phyloP scores from a whole-genome alignment of 2,329 filamentous ascomycete species.

The Stagonosporopsis vannaccii region DNA sequence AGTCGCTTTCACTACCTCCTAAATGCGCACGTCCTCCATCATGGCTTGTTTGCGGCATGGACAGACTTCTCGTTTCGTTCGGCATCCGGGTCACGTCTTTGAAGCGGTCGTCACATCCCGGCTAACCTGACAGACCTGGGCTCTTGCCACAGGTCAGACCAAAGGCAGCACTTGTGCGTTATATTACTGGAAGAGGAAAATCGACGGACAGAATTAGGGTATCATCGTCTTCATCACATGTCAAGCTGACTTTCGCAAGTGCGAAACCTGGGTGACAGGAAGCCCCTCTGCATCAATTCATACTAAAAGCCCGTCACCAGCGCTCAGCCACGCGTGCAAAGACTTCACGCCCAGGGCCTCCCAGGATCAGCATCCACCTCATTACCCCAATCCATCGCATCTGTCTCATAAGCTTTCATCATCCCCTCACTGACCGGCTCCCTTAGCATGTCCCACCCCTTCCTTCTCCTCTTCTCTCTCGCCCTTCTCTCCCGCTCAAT shows the following conservation, averaged over 20 bases:
- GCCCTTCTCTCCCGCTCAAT: constrained; percentile 8
- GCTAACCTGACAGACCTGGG: too few species aligned
- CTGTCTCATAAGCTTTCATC: background rate
- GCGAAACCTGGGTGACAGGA: background rate
- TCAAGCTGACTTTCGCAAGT: background rate
- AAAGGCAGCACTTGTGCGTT: too few species aligned
- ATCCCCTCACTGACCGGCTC: background rate
- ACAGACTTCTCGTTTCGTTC: too few species aligned
- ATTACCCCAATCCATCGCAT: background rate
- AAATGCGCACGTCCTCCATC: too few species aligned
- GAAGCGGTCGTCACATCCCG: too few species aligned
- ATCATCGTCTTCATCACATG: too few species aligned
- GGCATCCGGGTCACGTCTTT: too few species aligned
- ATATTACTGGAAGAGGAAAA: too few species aligned
- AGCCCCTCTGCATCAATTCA: background rate
- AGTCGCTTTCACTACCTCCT: too few species aligned
- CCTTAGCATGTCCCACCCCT: background rate
- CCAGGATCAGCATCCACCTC: constrained; percentile 8
- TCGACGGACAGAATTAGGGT: too few species aligned
- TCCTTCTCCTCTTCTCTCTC: background rate
- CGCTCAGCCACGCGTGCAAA: background rate
- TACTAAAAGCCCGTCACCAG: background rate
- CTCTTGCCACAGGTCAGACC: too few species aligned
- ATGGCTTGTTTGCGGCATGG: too few species aligned
- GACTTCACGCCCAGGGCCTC: constrained; percentile 1